Conservation (phyloP, 805 yeast genomes). For the Barnettozyma sucrosica region DNA sequence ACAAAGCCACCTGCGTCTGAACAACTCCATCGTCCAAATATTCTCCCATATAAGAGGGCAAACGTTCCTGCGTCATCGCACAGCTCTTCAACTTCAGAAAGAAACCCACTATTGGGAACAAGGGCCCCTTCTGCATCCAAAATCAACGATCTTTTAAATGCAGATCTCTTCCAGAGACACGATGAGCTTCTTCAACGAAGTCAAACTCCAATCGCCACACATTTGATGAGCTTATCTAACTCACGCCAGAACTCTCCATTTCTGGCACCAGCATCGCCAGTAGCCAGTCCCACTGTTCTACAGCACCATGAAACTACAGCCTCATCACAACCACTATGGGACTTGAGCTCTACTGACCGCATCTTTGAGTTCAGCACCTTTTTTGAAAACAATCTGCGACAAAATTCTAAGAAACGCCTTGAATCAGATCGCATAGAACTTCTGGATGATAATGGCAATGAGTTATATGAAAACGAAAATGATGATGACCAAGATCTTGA, state of each 20-base stretch:
- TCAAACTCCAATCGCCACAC: slow-evolving; percentile 23
- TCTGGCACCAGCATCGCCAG: slow-evolving; percentile 2
- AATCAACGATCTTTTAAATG: slow-evolving; percentile 3
- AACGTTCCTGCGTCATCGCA: background rate
- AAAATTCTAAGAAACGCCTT: slow-evolving; percentile 11
- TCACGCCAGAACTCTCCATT: slow-evolving; percentile 10
- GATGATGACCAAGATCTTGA: background rate
- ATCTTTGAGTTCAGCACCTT: slow-evolving; percentile 21
- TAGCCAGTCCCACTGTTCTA: background rate
- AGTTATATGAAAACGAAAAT: background rate
- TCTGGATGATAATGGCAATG: slow-evolving; percentile 5
- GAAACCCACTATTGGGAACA: background rate
- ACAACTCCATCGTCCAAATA: background rate
- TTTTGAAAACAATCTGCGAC: slow-evolving; percentile 23
- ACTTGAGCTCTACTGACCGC: slow-evolving; percentile 10
- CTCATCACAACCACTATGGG: slow-evolving; percentile 12
- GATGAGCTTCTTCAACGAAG: slow-evolving; percentile 11
- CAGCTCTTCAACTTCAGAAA: background rate
- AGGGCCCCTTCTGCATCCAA: background rate
- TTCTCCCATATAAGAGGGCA: background rate
- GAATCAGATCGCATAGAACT: slow-evolving; percentile 13
- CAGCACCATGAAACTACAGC: slow-evolving; percentile 6
- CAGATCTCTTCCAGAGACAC: slow-evolving; percentile 8
- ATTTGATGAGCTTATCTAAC: slow-evolving; percentile 15
- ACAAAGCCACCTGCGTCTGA: background rate